A percentile compares a stretch with the other conserved stretches of the same genome.
These are phyloP conservation scores for Crataegus laevigata DNA, from an alignment of 306 rosid species.

Conservation along the genomic window DNA sequence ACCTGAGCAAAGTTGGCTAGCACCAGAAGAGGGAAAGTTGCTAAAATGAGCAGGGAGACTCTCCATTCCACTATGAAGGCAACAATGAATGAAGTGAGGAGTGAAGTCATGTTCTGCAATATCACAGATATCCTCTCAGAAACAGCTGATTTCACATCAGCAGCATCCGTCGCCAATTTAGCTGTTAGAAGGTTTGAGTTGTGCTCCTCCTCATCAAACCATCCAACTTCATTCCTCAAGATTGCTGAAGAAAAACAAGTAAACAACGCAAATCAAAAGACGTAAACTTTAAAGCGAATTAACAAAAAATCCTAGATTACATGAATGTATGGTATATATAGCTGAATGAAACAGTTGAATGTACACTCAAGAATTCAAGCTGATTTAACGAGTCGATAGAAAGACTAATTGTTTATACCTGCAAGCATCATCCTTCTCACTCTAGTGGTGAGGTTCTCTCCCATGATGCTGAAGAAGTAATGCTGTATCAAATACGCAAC, in stretches of 20 bases:
- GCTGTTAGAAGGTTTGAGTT: conserved; percentile 92
- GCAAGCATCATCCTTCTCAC: conserved; percentile 99
- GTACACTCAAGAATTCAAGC: neutral
- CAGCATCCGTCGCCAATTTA: conserved; percentile 82
- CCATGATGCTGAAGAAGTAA: conserved; percentile 96
- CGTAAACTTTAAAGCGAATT: neutral
- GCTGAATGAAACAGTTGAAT: neutral
- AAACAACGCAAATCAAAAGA: neutral
- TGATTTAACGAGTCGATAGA: neutral
- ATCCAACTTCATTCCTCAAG: conserved; percentile 94
- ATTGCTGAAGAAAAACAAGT: conserved; percentile 40
- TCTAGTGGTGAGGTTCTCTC: conserved; percentile 97
- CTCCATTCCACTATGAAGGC: conserved; percentile 99
- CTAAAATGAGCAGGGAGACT: conserved; percentile 88
- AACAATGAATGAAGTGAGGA: conserved; percentile 91
- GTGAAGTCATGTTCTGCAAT: conserved; percentile 91
- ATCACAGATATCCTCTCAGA: conserved; percentile 96
- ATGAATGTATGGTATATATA: too few relatives aligned
- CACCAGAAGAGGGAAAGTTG: conserved; percentile 86
- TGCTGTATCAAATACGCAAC: conserved; percentile 94
- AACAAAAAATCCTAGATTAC: too few relatives aligned
- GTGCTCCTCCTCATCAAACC: conserved; percentile 98
- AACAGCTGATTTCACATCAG: conserved; percentile 94
- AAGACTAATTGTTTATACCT: conserved; percentile 27
- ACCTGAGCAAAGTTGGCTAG: conserved; percentile 99